Percentiles rank a stretch among this genome's conserved stretches.
Evolutionary conservation across 257 asterid species (phyloP).

Genomic region (Anisodus acutangulus): DNA sequence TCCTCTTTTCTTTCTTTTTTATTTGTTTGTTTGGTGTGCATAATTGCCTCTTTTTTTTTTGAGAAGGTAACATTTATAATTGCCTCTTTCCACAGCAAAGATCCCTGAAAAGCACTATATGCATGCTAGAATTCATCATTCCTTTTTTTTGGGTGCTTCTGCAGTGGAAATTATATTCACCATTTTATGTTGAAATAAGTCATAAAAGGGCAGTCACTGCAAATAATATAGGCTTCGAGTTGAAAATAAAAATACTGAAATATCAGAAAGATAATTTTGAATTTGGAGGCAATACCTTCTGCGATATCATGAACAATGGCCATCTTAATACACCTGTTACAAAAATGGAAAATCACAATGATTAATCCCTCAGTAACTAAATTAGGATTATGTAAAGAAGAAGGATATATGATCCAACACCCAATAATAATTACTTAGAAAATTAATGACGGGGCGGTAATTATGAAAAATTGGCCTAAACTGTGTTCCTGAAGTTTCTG

Average conservation of each 20-base stretch:
- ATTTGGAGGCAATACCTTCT: conserved; percentile 63
- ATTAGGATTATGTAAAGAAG: background rate
- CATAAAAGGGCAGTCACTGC: background rate
- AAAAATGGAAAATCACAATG: conserved; percentile 31
- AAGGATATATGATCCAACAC: background rate
- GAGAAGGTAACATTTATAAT: no score
- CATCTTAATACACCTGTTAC: conserved; percentile 86
- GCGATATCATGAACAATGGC: conserved; percentile 95
- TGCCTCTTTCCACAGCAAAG: background rate
- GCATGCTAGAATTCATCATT: background rate
- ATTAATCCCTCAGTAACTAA: conserved; percentile 19
- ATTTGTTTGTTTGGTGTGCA: background rate
- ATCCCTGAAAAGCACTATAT: conserved; percentile 2
- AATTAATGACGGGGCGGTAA: background rate
- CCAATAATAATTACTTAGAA: background rate
- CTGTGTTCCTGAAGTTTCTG: background rate
- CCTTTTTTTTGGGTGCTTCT: background rate
- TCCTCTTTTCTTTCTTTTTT: background rate
- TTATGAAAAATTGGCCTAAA: background rate
- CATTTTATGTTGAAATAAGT: background rate
- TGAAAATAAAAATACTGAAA: background rate
- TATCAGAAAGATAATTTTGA: background rate
- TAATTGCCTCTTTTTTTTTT: background rate
- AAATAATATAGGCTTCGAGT: background rate
- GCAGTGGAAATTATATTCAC: background rate